Evolutionary conservation across 768 basidiomycete genomes (phyloP).

Genomic region (Exsudoporus frostii): DNA sequence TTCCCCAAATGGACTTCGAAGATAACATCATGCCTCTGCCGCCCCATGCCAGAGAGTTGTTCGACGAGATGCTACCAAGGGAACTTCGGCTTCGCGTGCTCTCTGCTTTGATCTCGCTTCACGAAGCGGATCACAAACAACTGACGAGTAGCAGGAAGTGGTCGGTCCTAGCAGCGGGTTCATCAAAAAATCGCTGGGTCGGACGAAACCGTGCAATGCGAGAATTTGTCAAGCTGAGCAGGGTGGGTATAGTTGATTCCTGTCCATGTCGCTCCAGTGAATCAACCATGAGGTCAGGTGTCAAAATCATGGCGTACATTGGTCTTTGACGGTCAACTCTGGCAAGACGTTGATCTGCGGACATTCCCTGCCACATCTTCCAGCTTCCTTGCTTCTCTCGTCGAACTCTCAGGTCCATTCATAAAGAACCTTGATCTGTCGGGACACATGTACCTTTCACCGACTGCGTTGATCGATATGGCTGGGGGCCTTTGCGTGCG

Average conservation of each 20-base stretch:
- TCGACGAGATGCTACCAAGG: slow-evolving; percentile 67
- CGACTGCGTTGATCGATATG: slow-evolving; percentile 50
- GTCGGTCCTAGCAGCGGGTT: slow-evolving; percentile 59
- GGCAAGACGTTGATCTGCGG: slow-evolving; percentile 62
- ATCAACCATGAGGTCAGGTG: slow-evolving; percentile 46
- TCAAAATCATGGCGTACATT: slow-evolving; percentile 74
- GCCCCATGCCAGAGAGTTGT: slow-evolving; percentile 46
- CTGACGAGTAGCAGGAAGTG: slow-evolving; percentile 47
- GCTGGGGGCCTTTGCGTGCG: slow-evolving; percentile 52
- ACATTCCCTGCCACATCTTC: slow-evolving; percentile 58
- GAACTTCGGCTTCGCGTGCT: slow-evolving; percentile 69
- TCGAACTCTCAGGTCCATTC: slow-evolving; percentile 60
- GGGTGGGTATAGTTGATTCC: slow-evolving; percentile 50
- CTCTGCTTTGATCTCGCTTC: slow-evolving; percentile 48
- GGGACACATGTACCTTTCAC: slow-evolving; percentile 53
- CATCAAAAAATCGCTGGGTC: slow-evolving; percentile 65
- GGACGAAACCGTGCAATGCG: slow-evolving; percentile 71
- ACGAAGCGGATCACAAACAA: slow-evolving; percentile 56
- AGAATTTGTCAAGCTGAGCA: slow-evolving; percentile 74
- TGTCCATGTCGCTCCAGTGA: slow-evolving; percentile 10
- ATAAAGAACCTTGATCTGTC: slow-evolving; percentile 57
- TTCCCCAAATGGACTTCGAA: slow-evolving; percentile 42
- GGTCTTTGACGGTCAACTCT: slow-evolving; percentile 85
- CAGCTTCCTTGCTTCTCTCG: slow-evolving; percentile 50
- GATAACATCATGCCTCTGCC: slow-evolving; percentile 55